Percentiles rank a stretch among this genome's conserved stretches.
Evolutionary conservation across 202 grass and related monocot genomes (phyloP).

Genomic region (Saccharum hybrid): DNA sequence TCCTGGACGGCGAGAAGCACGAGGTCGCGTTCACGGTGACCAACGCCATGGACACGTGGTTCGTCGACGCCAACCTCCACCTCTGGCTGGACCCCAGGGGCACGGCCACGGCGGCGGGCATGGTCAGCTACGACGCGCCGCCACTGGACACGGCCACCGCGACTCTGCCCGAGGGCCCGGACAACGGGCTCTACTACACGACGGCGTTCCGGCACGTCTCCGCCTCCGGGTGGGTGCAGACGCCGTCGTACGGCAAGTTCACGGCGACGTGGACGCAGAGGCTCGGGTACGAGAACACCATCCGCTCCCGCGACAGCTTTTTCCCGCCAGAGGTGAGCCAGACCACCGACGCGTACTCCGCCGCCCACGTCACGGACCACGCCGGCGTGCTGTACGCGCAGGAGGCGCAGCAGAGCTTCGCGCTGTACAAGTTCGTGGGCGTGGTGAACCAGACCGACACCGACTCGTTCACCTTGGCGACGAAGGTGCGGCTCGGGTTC

Average conservation of each 20-base stretch:
- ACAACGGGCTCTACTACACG: constrained; percentile 45
- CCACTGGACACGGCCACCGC: constrained; percentile 23
- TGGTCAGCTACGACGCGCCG: constrained; percentile 61
- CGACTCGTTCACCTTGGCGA: constrained; percentile 42
- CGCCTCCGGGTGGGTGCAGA: constrained; percentile 63
- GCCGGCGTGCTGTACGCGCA: constrained; percentile 52
- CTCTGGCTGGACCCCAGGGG: constrained; percentile 71
- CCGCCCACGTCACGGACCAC: constrained; percentile 36
- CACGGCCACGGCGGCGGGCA: constrained; percentile 3
- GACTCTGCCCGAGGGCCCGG: constrained; percentile 13
- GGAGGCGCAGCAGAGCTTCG: constrained; percentile 56
- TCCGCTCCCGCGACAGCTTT: constrained; percentile 6
- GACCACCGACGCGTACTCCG: constrained; percentile 50
- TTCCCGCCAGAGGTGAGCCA: constrained; percentile 40
- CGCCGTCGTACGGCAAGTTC: constrained; percentile 65
- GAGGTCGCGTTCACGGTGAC: constrained; percentile 63
- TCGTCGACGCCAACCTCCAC: constrained; percentile 76
- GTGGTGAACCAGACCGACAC: constrained; percentile 26
- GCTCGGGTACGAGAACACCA: constrained; percentile 60
- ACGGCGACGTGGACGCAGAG: constrained; percentile 55
- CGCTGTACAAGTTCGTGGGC: constrained; percentile 45
- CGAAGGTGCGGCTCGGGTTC: neutral
- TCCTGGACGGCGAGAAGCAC: constrained; percentile 65
- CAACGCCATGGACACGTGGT: constrained; percentile 59
- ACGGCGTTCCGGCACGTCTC: constrained; percentile 57